Evolutionary conservation across 192 early-diverging fungal species (phyloP), one percentile per base, ranked within the genome.

Genomic region (Diversispora epigaea): DNA sequence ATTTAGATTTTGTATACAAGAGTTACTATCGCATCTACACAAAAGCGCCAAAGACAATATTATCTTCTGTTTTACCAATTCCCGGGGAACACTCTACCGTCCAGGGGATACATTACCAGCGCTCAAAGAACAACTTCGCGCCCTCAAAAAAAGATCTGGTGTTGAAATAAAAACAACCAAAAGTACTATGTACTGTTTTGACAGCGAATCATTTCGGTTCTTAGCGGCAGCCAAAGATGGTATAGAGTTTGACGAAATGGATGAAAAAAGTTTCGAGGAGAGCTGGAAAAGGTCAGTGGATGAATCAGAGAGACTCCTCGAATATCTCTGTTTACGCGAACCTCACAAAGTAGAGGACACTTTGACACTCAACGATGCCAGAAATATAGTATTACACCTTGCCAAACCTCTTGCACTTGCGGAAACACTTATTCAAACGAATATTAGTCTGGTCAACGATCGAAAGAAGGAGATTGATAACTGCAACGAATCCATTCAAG

Each of bases 141-240:
- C 61, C 11, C 71, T 79, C 45, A 25, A 70, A 22, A 3, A 76
- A 67, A 68, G 12, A 63, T 66, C 25, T 10, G 62, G 70, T 40
- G 46, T 79, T 32, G 54, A 11, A 6, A 76, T 79, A 32, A 52
- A 17, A 43, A 62, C 74, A 40, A 45, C 56, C 4, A 8, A 39
- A 25, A 55, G 54, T 56, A 79, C 56, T 44, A 64, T 76, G 52
- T 79, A 68, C 54, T 76, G 41, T 73, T 71, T 79, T 25, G 78
- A 79, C 68, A 79, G 76, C 47, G 78, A 79, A 71, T 14, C 78
- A 3, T 76, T 79, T 63, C 73, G 78, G 41, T 69, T 79, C 73
- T 56, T 64, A 40, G 78, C 75, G 43, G 78, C 78, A 32, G 45
- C 74, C 47, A 75, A 67, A 25, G 65, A 64, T 6, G 78, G 78